phyloP scores from a whole-genome alignment of 306 rosid species.

The Acacia confusa region DNA sequence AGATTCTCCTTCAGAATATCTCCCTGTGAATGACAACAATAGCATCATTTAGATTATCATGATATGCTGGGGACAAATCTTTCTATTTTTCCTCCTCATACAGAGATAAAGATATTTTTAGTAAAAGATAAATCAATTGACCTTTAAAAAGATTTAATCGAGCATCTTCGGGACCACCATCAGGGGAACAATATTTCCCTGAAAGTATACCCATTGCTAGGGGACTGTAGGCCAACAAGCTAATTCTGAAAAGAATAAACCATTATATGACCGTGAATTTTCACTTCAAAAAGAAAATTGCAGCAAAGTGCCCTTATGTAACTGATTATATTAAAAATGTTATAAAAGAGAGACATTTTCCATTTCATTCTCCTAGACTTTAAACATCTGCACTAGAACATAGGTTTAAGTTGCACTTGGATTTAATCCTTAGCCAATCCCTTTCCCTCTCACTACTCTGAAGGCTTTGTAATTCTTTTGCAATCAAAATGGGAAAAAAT shows the following conservation, averaged over 20 bases:
- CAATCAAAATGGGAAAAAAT: background rate
- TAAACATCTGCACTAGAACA: background rate
- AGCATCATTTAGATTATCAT: slow-evolving; percentile 8
- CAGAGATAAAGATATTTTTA: background rate
- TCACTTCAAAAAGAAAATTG: slow-evolving; percentile 2
- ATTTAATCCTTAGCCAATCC: background rate
- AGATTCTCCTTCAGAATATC: slow-evolving; percentile 86
- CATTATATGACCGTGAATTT: slow-evolving; percentile 20
- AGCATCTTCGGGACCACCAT: slow-evolving; percentile 65
- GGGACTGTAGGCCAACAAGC: slow-evolving; percentile 91
- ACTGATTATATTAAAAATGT: slow-evolving; percentile 6
- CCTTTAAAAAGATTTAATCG: slow-evolving; percentile 84
- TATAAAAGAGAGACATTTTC: background rate
- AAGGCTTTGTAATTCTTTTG: background rate
- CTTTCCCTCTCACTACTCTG: background rate
- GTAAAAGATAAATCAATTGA: slow-evolving; percentile 25
- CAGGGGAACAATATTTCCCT: slow-evolving; percentile 71
- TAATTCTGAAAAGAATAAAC: slow-evolving; percentile 54
- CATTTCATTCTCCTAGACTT: background rate
- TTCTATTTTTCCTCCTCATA: background rate
- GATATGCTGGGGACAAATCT: background rate
- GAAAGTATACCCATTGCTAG: slow-evolving; percentile 96
- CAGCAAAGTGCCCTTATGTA: slow-evolving; percentile 3
- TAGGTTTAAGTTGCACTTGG: background rate
- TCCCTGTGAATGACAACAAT: slow-evolving; percentile 48